A percentile compares a stretch with the other conserved stretches of the same genome.
These are phyloP conservation scores for Dioszegia hungarica DNA, from an alignment of 768 basidiomycete genomes.

Conservation along the genomic window DNA sequence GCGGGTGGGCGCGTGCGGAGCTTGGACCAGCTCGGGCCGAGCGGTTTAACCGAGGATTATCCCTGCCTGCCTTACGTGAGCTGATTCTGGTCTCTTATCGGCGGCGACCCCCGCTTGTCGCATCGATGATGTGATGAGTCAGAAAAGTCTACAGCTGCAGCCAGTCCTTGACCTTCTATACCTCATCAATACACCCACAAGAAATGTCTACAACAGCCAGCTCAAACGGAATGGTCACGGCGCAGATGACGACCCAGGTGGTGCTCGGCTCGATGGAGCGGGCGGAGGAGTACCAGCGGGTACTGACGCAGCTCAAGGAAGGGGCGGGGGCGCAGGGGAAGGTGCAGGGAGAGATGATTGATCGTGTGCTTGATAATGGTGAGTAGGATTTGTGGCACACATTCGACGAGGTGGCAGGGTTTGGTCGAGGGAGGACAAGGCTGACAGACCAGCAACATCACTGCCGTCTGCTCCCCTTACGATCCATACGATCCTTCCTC, in stretches of 20 bases:
- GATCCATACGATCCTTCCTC: slow-evolving; percentile 41
- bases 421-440: background rate
- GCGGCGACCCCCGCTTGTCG: too few relatives aligned
- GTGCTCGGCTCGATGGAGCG: slow-evolving; percentile 47
- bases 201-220: background rate
- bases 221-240: background rate
- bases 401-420: too few relatives aligned
- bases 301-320: slow-evolving; percentile 29
- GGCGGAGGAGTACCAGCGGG: slow-evolving; percentile 40
- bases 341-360: slow-evolving; percentile 48
- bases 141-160: background rate
- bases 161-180: too few relatives aligned
- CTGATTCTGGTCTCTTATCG: too few relatives aligned
- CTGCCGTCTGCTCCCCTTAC: slow-evolving; percentile 34
- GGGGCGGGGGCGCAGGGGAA: slow-evolving; percentile 10
- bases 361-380: slow-evolving; percentile 46
- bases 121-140: background rate
- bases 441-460: slow-evolving; percentile 31
- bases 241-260: slow-evolving; percentile 22
- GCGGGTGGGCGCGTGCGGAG: too few relatives aligned
- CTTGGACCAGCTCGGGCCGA: background rate
- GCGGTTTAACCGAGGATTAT: background rate
- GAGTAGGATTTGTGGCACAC: slow-evolving; percentile 20
- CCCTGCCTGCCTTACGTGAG: too few relatives aligned
- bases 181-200: background rate